phyloP scores from a whole-genome alignment of 2,329 filamentous ascomycete genomes.

The Alternaria burnsii region DNA sequence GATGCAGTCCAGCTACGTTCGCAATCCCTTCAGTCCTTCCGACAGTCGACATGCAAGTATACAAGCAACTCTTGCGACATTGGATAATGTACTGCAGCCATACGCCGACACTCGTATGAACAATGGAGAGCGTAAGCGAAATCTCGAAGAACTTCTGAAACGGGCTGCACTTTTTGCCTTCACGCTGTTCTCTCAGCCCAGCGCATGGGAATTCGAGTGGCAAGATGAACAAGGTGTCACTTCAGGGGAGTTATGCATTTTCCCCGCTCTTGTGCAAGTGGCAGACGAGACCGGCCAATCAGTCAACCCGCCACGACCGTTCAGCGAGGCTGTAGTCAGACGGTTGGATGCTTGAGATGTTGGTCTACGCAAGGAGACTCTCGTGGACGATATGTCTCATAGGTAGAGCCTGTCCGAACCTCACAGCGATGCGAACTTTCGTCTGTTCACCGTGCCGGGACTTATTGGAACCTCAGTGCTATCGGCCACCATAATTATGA shows the following conservation, averaged over 20 bases:
- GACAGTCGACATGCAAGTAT: conserved; percentile 40
- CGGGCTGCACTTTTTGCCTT: conserved; percentile 47
- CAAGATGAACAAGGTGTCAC: conserved; percentile 30
- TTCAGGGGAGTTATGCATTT: conserved; percentile 44
- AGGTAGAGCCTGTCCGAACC: background rate
- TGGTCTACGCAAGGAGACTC: background rate
- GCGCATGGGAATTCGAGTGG: conserved; percentile 48
- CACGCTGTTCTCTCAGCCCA: conserved; percentile 48
- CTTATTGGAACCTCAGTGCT: background rate
- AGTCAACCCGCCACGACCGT: conserved; percentile 38
- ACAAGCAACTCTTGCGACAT: conserved; percentile 21
- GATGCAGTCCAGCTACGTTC: conserved; percentile 36
- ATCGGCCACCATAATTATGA: background rate
- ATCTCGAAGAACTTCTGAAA: conserved; percentile 49
- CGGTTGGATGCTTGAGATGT: conserved; percentile 31
- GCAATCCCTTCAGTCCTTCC: conserved; percentile 32
- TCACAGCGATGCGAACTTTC: background rate
- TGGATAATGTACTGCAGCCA: conserved; percentile 41
- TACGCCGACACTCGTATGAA: conserved; percentile 40
- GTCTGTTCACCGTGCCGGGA: background rate
- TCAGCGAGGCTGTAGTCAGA: conserved; percentile 41
- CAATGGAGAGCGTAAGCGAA: conserved; percentile 37
- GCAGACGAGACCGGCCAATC: conserved; percentile 40
- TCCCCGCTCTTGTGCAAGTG: conserved; percentile 47
- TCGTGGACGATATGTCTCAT: background rate